Conservation (phyloP, 75 land plant genomes). For the Cupressus sempervirens region DNA sequence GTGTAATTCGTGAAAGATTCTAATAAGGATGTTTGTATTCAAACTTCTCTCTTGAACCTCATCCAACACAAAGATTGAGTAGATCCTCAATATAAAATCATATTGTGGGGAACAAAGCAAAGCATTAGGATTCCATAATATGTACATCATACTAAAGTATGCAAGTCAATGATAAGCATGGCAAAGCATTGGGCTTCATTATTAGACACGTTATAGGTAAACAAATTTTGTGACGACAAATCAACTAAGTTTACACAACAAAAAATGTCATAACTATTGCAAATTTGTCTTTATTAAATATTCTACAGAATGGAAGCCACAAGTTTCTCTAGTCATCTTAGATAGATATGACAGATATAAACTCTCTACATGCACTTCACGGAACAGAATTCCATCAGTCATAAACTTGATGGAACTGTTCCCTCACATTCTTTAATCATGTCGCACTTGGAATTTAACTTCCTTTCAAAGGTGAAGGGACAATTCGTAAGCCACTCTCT, state of each 20-base stretch:
- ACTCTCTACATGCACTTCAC: constrained; percentile 80
- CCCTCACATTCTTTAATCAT: constrained; percentile 76
- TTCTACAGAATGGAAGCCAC: not conserved
- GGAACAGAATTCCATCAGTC: constrained; percentile 98
- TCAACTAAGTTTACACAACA: not conserved
- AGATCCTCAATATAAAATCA: constrained; percentile 75
- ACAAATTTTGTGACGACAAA: too few species aligned
- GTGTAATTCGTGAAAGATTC: constrained; percentile 85
- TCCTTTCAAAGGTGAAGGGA: constrained; percentile 85
- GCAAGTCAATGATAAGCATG: not conserved
- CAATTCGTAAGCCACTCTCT: constrained; percentile 85
- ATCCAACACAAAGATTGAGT: constrained; percentile 88
- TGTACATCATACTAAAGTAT: not conserved
- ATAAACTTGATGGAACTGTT: constrained; percentile 89
- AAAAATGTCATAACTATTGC: too few species aligned
- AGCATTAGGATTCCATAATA: constrained; percentile 3
- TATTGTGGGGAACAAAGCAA: constrained; percentile 41
- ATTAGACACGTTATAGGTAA: not conserved
- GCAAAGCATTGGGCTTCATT: too few species aligned
- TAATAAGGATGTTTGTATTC: constrained; percentile 95
- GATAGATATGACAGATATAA: not conserved
- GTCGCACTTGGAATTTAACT: constrained; percentile 95
- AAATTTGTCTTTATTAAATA: too few species aligned
- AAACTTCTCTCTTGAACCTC: constrained; percentile 99
- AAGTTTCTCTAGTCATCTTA: not conserved